Evolutionary conservation across 257 asterid genomes (phyloP), one percentile per base, ranked within the genome.

Genomic region (Eucommia ulmoides): DNA sequence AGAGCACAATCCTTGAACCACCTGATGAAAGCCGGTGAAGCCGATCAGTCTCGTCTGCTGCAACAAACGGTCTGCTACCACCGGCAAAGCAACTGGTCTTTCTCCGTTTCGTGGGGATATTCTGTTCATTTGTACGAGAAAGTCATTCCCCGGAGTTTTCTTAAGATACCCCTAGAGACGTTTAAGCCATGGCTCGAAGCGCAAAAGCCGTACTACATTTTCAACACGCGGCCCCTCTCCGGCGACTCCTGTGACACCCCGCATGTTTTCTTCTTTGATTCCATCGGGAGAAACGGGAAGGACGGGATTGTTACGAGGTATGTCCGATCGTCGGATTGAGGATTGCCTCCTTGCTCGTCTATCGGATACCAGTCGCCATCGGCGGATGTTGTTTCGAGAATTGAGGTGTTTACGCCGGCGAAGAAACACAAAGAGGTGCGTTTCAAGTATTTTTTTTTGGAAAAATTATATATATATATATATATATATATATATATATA

Each of bases 51-150:
- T 0, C 82, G 94, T 0, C 24, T 81, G 66, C 52, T 83, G 42
- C 94, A 81, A 44, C 97, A 87, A 52, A 79, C 86, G 20, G 55
- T 83, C 3, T 80, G 91, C 65, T 41, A 80, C 22, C 61, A 75
- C 22, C 54, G 65, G 14, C 49, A 47, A 9, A 68, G 3, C 8
- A 69, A 56, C 14, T 80, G 94, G 94, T 51, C 94, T 0, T 65
- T 83, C 21, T 83, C 94, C 17, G 58, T 73, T 7, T 51, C 94
- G 0, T 83, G 86, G 86, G 94, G 94, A 1, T 79, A 80, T 11
- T 79, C 94, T 0, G 79, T 69, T 0, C 75, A 74, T 0, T 62
- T 79, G 12, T 83, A 74, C 26, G 84, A 83, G 54, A 72, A 24
- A 3, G 54, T 72, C 3, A 23, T 74, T 53, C 77, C 92, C 0